A percentile compares a stretch with the other conserved stretches of the same genome.
phyloP scores from a whole-genome alignment of 2,329 filamentous ascomycete genomes.

The Alternaria sp. region DNA sequence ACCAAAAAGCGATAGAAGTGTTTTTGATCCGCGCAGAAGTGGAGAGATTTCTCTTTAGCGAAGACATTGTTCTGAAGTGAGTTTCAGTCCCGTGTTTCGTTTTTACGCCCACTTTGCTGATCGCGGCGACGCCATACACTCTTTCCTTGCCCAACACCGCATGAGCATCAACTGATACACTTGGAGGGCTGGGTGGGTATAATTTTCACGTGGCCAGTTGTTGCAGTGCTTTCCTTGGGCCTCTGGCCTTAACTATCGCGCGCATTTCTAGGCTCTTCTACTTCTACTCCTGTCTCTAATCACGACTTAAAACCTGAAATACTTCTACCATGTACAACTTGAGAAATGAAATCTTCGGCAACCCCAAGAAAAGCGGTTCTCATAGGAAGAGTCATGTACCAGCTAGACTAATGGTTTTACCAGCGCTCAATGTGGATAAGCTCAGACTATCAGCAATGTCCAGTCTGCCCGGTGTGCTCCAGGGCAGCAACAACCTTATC shows the following conservation, averaged over 20 bases:
- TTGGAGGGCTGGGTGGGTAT: neutral
- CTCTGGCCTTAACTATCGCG: neutral
- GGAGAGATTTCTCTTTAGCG: slow-evolving; percentile 21
- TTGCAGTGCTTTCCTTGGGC: neutral
- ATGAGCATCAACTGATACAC: too few relatives aligned
- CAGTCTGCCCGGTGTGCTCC: neutral
- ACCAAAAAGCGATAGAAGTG: slow-evolving; percentile 22
- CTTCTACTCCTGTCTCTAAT: neutral
- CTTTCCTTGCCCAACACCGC: too few relatives aligned
- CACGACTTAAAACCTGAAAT: neutral
- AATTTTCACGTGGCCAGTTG: too few relatives aligned
- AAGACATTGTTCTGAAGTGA: slow-evolving; percentile 26
- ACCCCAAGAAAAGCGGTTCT: too few relatives aligned
- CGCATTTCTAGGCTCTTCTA: neutral
- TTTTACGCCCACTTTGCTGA: too few relatives aligned
- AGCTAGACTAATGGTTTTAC: neutral
- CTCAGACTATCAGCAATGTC: neutral
- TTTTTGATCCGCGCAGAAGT: slow-evolving; percentile 30
- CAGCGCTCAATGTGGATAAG: neutral
- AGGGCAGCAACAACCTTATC: neutral
- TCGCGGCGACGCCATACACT: too few relatives aligned
- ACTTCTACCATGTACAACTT: neutral
- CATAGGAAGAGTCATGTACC: accelerated
- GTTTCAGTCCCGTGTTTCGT: too few relatives aligned
- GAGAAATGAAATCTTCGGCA: neutral